These are phyloP conservation scores for Striga hermonthica DNA, from an alignment of 305 asterid genomes.

Conservation along the genomic window DNA sequence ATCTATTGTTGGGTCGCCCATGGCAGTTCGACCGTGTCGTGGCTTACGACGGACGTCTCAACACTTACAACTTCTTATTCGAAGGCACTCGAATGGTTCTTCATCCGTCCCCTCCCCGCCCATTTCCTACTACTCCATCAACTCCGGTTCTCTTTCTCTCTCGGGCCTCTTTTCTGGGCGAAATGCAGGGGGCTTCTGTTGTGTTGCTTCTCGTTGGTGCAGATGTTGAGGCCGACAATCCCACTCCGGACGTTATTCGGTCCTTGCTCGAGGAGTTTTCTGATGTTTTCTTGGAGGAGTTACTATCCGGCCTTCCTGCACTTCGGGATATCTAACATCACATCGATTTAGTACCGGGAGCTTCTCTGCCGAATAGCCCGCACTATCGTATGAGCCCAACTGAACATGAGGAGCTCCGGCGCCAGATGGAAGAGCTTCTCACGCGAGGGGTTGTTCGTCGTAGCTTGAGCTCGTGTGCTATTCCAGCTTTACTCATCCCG, in stretches of 20 bases:
- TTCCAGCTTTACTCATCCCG: background rate
- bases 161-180: background rate
- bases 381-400: background rate
- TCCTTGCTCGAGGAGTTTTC: background rate
- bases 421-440: background rate
- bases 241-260: background rate
- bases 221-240: background rate
- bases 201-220: background rate
- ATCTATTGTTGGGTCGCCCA: too few species aligned
- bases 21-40: too few species aligned
- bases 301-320: background rate
- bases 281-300: background rate
- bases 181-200: background rate
- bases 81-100: background rate
- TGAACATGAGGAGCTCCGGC: background rate
- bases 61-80: background rate
- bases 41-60: too few species aligned
- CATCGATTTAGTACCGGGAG: background rate
- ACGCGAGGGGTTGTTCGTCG: background rate
- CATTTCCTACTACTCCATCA: background rate
- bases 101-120: background rate
- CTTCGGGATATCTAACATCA: background rate
- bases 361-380: background rate
- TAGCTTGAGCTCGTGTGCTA: constrained; percentile 12
- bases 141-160: background rate